Conservation (phyloP, 768 basidiomycete species). For the Kwoniella mangroviensis region DNA sequence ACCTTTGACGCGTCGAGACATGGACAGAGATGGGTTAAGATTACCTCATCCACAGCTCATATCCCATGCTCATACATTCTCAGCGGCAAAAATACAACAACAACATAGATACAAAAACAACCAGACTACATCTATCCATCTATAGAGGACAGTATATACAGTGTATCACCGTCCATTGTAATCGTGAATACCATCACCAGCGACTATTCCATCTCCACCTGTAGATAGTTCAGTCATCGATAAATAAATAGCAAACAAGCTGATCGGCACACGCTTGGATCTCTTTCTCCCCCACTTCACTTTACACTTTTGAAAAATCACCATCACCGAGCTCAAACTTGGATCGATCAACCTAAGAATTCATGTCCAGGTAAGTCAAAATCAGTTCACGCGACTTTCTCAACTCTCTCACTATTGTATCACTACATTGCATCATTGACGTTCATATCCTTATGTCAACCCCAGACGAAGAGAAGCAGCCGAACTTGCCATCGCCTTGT, state of each 20-base stretch:
- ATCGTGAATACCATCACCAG: no score
- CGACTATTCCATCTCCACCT: no score
- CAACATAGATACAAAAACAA: slow-evolving; percentile 10
- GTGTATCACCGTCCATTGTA: no score
- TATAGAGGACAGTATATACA: no score
- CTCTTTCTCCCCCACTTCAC: no score
- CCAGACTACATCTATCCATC: no score
- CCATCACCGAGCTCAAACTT: not conserved
- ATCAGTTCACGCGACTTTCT: not conserved
- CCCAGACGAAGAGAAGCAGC: slow-evolving; percentile 51
- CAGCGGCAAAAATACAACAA: slow-evolving; percentile 21
- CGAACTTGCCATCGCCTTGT: slow-evolving; percentile 45
- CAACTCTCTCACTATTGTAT: not conserved
- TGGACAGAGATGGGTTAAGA: not conserved
- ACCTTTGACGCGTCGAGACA: not conserved
- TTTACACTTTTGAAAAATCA: not conserved
- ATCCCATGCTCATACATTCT: not conserved
- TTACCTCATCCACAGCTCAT: slow-evolving; percentile 2
- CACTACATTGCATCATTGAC: not conserved
- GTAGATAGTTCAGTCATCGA: not conserved
- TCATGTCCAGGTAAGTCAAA: slow-evolving; percentile 24
- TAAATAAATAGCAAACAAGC: not conserved
- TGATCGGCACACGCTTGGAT: not conserved
- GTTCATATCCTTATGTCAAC: not conserved
- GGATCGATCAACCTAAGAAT: not conserved